Conservation (phyloP, 192 early-diverging fungal species). For the Mortierella claussenii region DNA sequence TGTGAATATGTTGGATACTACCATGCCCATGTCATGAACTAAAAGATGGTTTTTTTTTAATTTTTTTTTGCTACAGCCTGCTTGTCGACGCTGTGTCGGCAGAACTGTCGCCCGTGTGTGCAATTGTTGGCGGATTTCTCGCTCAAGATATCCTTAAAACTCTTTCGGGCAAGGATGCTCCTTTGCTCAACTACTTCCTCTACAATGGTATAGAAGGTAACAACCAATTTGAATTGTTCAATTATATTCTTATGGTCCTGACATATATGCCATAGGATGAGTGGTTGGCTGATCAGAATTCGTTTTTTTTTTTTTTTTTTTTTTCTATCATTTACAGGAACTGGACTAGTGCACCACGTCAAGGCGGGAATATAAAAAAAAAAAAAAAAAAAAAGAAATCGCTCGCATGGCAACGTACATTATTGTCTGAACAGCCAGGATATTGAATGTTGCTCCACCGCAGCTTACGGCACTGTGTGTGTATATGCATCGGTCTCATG, state of each 20-base stretch:
- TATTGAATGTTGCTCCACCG: too few relatives aligned
- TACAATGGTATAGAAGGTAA: conserved; percentile 73
- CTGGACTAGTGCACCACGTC: conserved; percentile 39
- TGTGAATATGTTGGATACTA: neutral
- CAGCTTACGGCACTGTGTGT: too few relatives aligned
- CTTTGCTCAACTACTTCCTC: conserved; percentile 84
- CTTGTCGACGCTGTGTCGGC: conserved; percentile 61
- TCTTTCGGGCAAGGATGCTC: conserved; percentile 82
- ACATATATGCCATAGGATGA: too few relatives aligned
- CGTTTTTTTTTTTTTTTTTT: neutral
- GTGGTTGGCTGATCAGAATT: too few relatives aligned
- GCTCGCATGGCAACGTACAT: neutral
- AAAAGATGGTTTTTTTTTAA: neutral
- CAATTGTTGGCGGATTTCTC: conserved; percentile 89
- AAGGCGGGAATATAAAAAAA: conserved; percentile 15
- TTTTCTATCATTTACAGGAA: conserved; percentile 15
- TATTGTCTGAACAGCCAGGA: too few relatives aligned
- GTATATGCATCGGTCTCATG: too few relatives aligned
- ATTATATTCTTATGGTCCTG: too few relatives aligned
- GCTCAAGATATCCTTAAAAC: conserved; percentile 93
- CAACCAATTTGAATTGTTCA: too few relatives aligned
- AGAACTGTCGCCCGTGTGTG: conserved; percentile 83
- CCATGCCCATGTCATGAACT: neutral
- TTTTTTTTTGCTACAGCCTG: conserved; percentile 42
- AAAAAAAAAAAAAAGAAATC: neutral